Percentiles rank a stretch among this genome's conserved stretches.
Evolutionary conservation across 2,329 filamentous ascomycete species (phyloP).

Genomic region (Epichloe gansuensis): DNA sequence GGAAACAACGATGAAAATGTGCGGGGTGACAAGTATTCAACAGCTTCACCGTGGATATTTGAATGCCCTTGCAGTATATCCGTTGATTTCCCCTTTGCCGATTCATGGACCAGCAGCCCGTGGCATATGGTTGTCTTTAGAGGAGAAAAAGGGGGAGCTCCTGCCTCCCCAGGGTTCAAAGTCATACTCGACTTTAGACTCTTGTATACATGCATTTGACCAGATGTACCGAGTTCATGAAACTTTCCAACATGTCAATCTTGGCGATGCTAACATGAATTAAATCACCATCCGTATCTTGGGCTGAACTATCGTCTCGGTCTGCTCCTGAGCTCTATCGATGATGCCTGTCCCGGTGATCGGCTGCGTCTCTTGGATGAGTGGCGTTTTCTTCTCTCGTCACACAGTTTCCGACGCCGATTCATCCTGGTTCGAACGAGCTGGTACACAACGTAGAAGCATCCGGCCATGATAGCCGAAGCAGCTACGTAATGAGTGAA

Average conservation of each 20-base stretch:
- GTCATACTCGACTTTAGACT: too few species aligned
- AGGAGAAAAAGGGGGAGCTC: too few species aligned
- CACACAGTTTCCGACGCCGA: background rate
- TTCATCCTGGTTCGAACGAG: background rate
- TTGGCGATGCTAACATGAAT: background rate
- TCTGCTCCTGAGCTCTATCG: background rate
- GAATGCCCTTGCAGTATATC: too few species aligned
- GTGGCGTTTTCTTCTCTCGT: background rate
- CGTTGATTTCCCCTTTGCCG: too few species aligned
- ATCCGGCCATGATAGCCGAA: background rate
- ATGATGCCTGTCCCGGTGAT: background rate
- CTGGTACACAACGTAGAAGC: conserved; percentile 1
- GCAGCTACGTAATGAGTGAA: background rate
- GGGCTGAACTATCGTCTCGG: background rate
- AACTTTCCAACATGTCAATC: background rate
- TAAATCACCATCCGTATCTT: background rate
- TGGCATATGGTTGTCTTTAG: too few species aligned
- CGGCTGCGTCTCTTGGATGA: background rate
- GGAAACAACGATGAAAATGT: too few species aligned
- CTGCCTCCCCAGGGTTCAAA: too few species aligned
- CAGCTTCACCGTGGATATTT: too few species aligned
- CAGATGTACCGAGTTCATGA: too few species aligned
- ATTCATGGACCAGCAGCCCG: too few species aligned
- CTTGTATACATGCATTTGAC: too few species aligned
- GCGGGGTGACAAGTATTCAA: too few species aligned